Percentiles rank a stretch among this genome's conserved stretches.
Conservation (phyloP, 352 stramenopile genomes). For the Phytophthora brassicae region DNA sequence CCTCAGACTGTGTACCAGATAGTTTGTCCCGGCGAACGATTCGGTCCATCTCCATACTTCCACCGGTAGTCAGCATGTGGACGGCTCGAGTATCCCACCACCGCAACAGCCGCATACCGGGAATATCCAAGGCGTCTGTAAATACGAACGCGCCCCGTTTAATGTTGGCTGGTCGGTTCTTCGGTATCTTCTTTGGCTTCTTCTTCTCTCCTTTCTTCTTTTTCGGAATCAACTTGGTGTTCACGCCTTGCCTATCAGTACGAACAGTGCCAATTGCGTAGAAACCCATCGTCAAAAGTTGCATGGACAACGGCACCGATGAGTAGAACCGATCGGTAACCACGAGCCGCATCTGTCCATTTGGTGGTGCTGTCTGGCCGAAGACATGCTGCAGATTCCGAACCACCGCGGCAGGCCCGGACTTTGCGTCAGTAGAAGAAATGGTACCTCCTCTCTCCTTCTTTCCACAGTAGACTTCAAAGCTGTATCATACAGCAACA, state of each 20-base stretch:
- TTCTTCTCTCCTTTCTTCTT: background rate
- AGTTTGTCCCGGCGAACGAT: background rate
- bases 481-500: background rate
- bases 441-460: background rate
- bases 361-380: background rate
- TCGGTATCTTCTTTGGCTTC: background rate
- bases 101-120: background rate
- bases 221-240: background rate
- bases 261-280: background rate
- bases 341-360: background rate
- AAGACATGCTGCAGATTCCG: background rate
- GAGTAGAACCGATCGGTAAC: background rate
- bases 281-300: background rate
- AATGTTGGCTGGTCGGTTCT: background rate
- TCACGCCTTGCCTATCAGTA: background rate
- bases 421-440: background rate
- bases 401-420: background rate
- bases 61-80: background rate
- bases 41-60: background rate
- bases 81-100: background rate
- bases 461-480: slow-evolving; percentile 10
- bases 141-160: background rate
- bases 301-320: background rate
- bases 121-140: background rate
- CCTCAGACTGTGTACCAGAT: background rate